Evolutionary conservation across 2,329 filamentous ascomycete genomes (phyloP).

Genomic region (Trichoderma arundinaceum): DNA sequence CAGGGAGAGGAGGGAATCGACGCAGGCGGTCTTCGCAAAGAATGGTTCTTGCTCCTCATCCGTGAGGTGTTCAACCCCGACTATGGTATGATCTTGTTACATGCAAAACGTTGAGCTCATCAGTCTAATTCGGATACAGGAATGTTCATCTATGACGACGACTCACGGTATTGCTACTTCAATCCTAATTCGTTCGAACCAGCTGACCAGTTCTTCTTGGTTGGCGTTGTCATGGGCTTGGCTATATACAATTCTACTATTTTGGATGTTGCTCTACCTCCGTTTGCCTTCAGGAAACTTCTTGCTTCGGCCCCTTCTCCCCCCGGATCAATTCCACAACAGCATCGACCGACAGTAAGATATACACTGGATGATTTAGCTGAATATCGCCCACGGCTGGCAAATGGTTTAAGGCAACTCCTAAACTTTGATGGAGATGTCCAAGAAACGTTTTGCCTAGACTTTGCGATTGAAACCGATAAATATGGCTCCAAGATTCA

Average conservation of each 20-base stretch:
- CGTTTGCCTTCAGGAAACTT: conserved; percentile 88
- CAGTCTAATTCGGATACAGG: conserved; percentile 54
- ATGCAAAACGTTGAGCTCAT: background rate
- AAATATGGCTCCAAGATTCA: conserved; percentile 72
- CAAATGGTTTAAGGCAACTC: conserved; percentile 74
- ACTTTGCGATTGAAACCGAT: conserved; percentile 79
- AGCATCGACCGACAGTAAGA: conserved; percentile 66
- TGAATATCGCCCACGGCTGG: conserved; percentile 78
- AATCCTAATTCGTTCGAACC: conserved; percentile 89
- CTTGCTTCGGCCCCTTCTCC: conserved; percentile 74
- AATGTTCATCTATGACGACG: conserved; percentile 91
- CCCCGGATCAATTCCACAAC: conserved; percentile 56
- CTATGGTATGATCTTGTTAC: conserved; percentile 67
- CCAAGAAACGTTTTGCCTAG: conserved; percentile 76
- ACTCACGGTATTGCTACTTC: conserved; percentile 91
- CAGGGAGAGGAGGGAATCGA: conserved; percentile 89
- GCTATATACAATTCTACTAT: conserved; percentile 97
- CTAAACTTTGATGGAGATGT: conserved; percentile 87
- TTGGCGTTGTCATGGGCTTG: conserved; percentile 84
- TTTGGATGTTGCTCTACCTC: conserved; percentile 83
- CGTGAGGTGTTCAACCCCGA: conserved; percentile 90
- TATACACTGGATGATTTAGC: conserved; percentile 83
- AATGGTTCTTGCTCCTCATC: conserved; percentile 90
- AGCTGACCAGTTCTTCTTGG: conserved; percentile 88
- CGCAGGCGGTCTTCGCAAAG: conserved; percentile 85